Evolutionary conservation across 768 basidiomycete species (phyloP), one percentile per base, ranked within the genome.

Genomic region (Kwoniella dejecticola): DNA sequence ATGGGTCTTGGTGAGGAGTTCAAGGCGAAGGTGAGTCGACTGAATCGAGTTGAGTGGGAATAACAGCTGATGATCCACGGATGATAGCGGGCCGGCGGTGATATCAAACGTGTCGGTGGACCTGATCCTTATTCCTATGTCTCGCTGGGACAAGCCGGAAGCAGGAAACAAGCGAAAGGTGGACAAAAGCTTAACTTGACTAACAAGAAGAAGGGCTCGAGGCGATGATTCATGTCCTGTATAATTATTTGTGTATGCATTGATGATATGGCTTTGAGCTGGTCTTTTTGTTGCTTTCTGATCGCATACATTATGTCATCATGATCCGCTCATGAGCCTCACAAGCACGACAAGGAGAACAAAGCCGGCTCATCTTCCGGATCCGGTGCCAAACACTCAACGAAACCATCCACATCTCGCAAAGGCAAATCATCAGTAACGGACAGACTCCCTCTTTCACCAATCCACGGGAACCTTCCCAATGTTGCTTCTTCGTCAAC

Each of bases 41-140:
- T 27, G n/a, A 24, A 11, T 5, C 1, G 50, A 12, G 23, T 46
- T 8, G 36, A 38, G 36, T 24, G 44, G 44, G 23, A 46, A 17
- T 46, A 24, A n/a, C 17, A 17, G 10, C 3, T 42, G 7, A 8
- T 13, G 5, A 8, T n/a, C 19, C 21, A n/a, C 54, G 19, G 23
- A 27, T 1, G 15, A 54, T 78, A 98, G 95, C 90, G 87, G 81
- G 96, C 94, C 23, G 90, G 90, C 30, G 96, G 96, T 7, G 96
- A 98, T 76, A 82, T 96, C 77, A 94, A 91, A 80, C 89, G 86
- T 76, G 85, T 85, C 41, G 88, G 88, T 15, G 79, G 91, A 54
- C 76, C 79, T n/a, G 93, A 96, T 75, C 96, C 96, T 3, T 98
- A 91, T 76, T 91, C 91, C 17, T 99, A 97, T 77, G 77, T 99